A percentile compares a stretch with the other conserved stretches of the same genome.
Conservation (phyloP, 2,329 filamentous ascomycete species). For the Paecilomyces variotii region DNA sequence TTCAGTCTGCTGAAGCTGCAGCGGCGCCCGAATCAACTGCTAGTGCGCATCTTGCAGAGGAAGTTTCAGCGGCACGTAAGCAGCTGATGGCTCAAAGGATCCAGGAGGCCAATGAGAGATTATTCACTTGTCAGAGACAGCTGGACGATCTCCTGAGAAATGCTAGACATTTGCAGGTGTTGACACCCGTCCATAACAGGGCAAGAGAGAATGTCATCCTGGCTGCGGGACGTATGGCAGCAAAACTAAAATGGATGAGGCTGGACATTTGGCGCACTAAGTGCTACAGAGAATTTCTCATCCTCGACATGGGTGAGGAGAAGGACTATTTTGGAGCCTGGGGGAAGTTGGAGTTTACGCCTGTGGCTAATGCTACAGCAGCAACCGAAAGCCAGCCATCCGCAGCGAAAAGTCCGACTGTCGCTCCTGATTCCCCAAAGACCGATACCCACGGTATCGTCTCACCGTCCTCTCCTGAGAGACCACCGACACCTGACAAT, state of each 20-base stretch:
- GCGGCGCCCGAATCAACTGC: conserved; percentile 43
- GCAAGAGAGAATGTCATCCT: conserved; percentile 79
- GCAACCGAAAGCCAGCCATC: conserved; percentile 13
- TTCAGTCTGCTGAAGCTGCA: conserved; percentile 60
- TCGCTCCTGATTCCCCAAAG: conserved; percentile 13
- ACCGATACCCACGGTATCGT: conserved; percentile 12
- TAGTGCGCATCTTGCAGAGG: conserved; percentile 73
- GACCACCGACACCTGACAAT: conserved; percentile 11
- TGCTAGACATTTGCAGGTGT: conserved; percentile 77
- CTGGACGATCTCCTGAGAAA: conserved; percentile 80
- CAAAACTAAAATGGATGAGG: conserved; percentile 87
- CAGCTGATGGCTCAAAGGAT: conserved; percentile 81
- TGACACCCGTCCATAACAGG: conserved; percentile 86
- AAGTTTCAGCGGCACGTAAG: conserved; percentile 73
- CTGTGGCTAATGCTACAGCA: conserved; percentile 5
- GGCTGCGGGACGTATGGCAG: conserved; percentile 74
- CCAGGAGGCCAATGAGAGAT: conserved; percentile 69
- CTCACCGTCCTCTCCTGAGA: conserved; percentile 8
- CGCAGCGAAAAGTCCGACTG: conserved; percentile 7
- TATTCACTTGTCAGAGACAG: conserved; percentile 64
- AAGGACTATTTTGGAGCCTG: conserved; percentile 4
- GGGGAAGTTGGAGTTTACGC: conserved; percentile 1
- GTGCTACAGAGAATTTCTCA: conserved; percentile 82
- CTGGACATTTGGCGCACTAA: conserved; percentile 88
- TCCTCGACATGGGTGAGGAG: conserved; percentile 70